Conservation (phyloP, 2,329 filamentous ascomycete genomes). For the Alternaria incomplexa region DNA sequence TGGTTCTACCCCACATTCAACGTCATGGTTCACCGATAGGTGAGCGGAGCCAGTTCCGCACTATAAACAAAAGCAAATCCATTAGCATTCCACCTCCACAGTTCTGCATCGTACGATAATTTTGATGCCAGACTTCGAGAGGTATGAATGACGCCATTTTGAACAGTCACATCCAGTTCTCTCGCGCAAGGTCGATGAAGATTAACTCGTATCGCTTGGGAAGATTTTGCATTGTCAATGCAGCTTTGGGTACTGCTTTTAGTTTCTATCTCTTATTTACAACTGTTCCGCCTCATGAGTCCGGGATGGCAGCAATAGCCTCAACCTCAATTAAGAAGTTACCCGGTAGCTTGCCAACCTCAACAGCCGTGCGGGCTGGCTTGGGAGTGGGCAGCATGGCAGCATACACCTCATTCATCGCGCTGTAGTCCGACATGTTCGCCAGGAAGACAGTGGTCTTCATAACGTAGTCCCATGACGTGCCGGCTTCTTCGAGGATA, state of each 20-base stretch:
- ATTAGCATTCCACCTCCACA: not conserved
- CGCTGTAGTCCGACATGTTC: slow-evolving; percentile 41
- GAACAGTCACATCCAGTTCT: not conserved
- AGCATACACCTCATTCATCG: slow-evolving; percentile 44
- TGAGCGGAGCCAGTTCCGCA: not conserved
- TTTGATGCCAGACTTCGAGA: not conserved
- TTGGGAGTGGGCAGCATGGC: slow-evolving; percentile 38
- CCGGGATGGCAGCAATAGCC: slow-evolving; percentile 39
- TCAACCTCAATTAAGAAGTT: slow-evolving; percentile 41
- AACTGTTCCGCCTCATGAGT: slow-evolving; percentile 9
- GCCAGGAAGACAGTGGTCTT: slow-evolving; percentile 43
- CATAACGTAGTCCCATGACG: slow-evolving; percentile 43
- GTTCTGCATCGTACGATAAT: not conserved
- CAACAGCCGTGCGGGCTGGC: slow-evolving; percentile 38
- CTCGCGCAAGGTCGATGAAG: not conserved
- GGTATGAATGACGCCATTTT: accelerated
- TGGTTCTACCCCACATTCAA: not conserved
- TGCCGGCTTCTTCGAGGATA: slow-evolving; percentile 39
- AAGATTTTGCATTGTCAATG: not conserved
- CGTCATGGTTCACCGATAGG: not conserved
- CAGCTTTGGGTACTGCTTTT: not conserved
- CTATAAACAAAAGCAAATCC: not conserved
- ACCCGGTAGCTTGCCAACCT: slow-evolving; percentile 41
- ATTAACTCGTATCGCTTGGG: not conserved
- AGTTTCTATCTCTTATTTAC: not conserved